phyloP scores from a whole-genome alignment of 768 basidiomycete genomes.

The Panaeolus cyanescens region DNA sequence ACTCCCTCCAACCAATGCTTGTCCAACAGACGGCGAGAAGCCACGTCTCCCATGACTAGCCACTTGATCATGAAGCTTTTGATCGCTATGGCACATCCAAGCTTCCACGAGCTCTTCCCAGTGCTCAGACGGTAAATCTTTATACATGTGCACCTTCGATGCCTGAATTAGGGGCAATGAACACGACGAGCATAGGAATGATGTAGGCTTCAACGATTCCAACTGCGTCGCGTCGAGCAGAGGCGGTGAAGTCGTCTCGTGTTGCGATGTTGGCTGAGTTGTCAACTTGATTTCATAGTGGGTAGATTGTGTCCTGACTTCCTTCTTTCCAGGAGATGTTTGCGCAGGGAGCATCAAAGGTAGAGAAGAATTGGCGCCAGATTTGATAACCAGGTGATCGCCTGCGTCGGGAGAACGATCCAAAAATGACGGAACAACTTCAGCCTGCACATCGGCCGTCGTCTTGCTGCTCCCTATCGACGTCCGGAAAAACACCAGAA shows the following conservation, averaged over 20 bases:
- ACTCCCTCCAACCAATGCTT: slow-evolving; percentile 88
- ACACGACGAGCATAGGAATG: slow-evolving; percentile 80
- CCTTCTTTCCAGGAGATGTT: slow-evolving; percentile 60
- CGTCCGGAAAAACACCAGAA: slow-evolving; percentile 70
- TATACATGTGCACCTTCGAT: slow-evolving; percentile 53
- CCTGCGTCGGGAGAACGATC: slow-evolving; percentile 41
- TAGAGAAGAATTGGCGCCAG: slow-evolving; percentile 56
- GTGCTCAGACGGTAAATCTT: slow-evolving; percentile 92
- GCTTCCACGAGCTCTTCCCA: slow-evolving; percentile 98
- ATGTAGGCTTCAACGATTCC: slow-evolving; percentile 49
- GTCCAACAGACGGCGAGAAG: slow-evolving; percentile 75
- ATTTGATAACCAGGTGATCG: slow-evolving; percentile 64
- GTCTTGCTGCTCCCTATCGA: slow-evolving; percentile 44
- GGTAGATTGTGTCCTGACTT: slow-evolving; percentile 52
- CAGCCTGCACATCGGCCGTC: slow-evolving; percentile 61
- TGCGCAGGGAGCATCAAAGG: slow-evolving; percentile 59
- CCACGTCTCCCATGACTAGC: slow-evolving; percentile 58
- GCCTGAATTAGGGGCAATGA: slow-evolving; percentile 72
- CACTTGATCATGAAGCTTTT: slow-evolving; percentile 75
- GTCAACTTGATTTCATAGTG: slow-evolving; percentile 77
- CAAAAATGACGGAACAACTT: slow-evolving; percentile 55
- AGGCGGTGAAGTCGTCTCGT: slow-evolving; percentile 35
- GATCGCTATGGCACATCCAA: slow-evolving; percentile 97
- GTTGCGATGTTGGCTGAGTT: slow-evolving; percentile 29
- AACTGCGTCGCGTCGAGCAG: slow-evolving; percentile 77